These are phyloP conservation scores for Pyrus bretschneideri DNA, from an alignment of 306 rosid genomes.

Conservation along the genomic window DNA sequence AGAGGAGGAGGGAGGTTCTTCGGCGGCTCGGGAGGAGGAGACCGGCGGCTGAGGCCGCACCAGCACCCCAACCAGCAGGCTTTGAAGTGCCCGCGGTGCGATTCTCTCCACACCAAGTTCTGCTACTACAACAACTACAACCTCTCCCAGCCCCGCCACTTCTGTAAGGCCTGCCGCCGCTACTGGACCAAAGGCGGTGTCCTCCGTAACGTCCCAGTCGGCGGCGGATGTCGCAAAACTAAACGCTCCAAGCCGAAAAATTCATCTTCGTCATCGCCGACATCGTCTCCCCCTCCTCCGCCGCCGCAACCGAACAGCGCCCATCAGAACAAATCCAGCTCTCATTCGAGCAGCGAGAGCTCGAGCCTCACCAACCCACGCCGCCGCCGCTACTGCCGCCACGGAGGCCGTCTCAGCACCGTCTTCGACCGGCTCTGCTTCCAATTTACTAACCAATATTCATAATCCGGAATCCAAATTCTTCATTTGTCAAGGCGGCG, in stretches of 20 bases:
- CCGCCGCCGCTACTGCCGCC: no score
- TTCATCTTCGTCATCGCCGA: constrained; percentile 11
- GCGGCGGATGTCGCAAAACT: constrained; percentile 90
- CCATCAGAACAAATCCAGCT: constrained; percentile 40
- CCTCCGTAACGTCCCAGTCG: constrained; percentile 97
- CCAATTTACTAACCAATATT: constrained; percentile 17
- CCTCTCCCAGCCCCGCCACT: constrained; percentile 97
- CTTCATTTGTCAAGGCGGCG: constrained; percentile 6
- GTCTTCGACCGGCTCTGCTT: constrained; percentile 22
- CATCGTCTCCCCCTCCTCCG: neutral
- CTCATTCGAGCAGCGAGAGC: constrained; percentile 86
- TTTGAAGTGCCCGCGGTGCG: constrained; percentile 85
- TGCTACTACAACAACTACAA: constrained; percentile 96
- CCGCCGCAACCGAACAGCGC: constrained; percentile 15
- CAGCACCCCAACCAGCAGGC: constrained; percentile 50
- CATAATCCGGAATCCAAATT: constrained; percentile 32
- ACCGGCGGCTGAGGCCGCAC: constrained; percentile 52
- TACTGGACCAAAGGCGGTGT: constrained; percentile 99
- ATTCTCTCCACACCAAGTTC: constrained; percentile 88
- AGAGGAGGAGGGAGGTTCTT: constrained; percentile 48
- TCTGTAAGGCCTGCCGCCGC: constrained; percentile 93
- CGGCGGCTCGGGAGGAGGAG: constrained; percentile 29
- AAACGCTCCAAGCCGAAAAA: constrained; percentile 60
- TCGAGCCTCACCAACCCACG: constrained; percentile 68
- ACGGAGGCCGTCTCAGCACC: constrained; percentile 50